phyloP scores from a whole-genome alignment of 176 grass and related monocot genomes.

The Bolboschoenus planiculmis region DNA sequence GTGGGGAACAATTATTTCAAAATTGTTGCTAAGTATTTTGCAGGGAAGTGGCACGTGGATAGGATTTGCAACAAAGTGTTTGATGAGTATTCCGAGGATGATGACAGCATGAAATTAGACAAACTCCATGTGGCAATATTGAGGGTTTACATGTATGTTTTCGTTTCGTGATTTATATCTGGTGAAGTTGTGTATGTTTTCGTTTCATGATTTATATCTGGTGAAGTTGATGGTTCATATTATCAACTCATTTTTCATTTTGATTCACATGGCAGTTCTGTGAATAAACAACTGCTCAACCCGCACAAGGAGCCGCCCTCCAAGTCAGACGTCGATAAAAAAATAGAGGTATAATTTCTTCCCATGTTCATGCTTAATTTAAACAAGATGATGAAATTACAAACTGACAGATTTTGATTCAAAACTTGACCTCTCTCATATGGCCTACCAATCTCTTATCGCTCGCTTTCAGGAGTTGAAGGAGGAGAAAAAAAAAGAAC shows the following conservation, averaged over 20 bases:
- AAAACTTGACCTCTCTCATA: background rate
- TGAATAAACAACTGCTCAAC: conserved; percentile 51
- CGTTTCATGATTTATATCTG: background rate
- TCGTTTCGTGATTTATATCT: background rate
- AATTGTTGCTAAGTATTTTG: background rate
- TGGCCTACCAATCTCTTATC: background rate
- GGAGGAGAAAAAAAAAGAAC: too few relatives aligned
- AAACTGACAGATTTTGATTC: background rate
- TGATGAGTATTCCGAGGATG: conserved; percentile 20
- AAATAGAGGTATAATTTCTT: conserved; percentile 25
- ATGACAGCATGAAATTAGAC: conserved; percentile 25
- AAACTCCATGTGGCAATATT: conserved; percentile 55
- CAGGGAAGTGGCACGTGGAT: conserved; percentile 48
- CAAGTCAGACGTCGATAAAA: background rate
- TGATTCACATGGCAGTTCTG: conserved; percentile 25
- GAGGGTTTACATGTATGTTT: conserved; percentile 62
- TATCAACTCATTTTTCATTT: background rate
- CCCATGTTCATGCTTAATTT: background rate
- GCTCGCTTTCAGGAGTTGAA: conserved; percentile 25
- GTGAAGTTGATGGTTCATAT: background rate
- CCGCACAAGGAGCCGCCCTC: conserved; percentile 78
- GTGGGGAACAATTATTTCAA: background rate
- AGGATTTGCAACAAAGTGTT: conserved; percentile 52
- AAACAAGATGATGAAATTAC: background rate
- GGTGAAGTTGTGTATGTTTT: conserved; percentile 20